Conservation (phyloP, 2,329 filamentous ascomycete species). For the Chaetomium strumarium region DNA sequence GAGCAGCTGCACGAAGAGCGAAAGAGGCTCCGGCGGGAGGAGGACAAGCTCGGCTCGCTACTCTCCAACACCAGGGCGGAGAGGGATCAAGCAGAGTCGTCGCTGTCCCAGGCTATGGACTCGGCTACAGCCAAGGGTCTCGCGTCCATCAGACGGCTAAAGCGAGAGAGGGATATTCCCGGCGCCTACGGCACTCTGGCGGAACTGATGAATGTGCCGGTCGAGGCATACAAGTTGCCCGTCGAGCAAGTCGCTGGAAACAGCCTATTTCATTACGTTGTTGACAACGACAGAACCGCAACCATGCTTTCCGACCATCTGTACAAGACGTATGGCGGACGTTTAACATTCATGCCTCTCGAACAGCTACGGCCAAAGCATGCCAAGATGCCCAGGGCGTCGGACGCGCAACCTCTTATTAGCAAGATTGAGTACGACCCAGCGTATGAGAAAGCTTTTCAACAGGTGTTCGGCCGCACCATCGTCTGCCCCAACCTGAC, state of each 20-base stretch:
- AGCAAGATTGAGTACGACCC: conserved; percentile 76
- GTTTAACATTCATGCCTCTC: conserved; percentile 91
- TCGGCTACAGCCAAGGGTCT: conserved; percentile 79
- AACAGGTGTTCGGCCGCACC: conserved; percentile 91
- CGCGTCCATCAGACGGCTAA: conserved; percentile 77
- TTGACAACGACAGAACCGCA: conserved; percentile 85
- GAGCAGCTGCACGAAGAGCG: conserved; percentile 80
- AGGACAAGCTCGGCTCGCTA: conserved; percentile 77
- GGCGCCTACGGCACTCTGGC: conserved; percentile 91
- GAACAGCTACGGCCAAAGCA: conserved; percentile 69
- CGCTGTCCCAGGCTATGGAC: conserved; percentile 81
- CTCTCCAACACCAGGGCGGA: conserved; percentile 71
- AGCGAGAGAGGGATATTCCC: conserved; percentile 69
- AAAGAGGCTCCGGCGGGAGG: conserved; percentile 81
- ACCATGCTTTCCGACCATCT: conserved; percentile 74
- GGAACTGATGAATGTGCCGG: conserved; percentile 77
- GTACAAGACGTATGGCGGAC: conserved; percentile 71
- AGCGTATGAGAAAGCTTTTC: conserved; percentile 76
- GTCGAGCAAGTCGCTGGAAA: conserved; percentile 89
- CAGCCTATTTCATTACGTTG: conserved; percentile 92
- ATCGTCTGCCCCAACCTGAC: conserved; percentile 89
- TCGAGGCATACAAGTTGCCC: conserved; percentile 75
- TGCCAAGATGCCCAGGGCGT: conserved; percentile 73
- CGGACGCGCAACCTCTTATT: conserved; percentile 81
- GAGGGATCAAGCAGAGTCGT: conserved; percentile 68